Conservation (phyloP, 768 basidiomycete species). For the Kwoniella heveanensis region DNA sequence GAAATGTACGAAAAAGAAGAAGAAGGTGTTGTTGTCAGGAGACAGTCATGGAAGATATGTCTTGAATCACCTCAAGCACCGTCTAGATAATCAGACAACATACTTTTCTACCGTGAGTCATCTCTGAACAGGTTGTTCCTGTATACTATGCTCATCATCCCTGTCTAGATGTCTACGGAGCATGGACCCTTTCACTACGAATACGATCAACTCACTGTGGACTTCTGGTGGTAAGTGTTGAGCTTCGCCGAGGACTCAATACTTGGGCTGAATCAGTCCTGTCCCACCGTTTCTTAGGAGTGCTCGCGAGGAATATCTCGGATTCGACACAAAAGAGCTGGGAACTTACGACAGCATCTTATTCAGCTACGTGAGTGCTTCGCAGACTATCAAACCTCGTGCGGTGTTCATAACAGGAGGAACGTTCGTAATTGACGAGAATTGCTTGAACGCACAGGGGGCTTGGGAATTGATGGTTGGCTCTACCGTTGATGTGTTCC, state of each 20-base stretch:
- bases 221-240: background rate
- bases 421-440: background rate
- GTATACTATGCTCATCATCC: too few relatives aligned
- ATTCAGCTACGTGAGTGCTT: slow-evolving; percentile 2
- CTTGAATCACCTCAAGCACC: slow-evolving; percentile 11
- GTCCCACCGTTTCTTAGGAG: background rate
- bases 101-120: slow-evolving; percentile 9
- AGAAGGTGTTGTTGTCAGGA: slow-evolving; percentile 20
- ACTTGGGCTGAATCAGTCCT: too few relatives aligned
- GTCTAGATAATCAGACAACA: slow-evolving; percentile 15
- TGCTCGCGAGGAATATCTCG: background rate
- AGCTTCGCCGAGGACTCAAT: too few relatives aligned
- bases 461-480: slow-evolving; percentile 2
- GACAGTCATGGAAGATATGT: slow-evolving; percentile 21
- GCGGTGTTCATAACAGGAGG: too few relatives aligned
- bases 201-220: background rate
- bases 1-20: slow-evolving; percentile 2
- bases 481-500: background rate
- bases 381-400: too few relatives aligned
- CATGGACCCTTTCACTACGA: slow-evolving; percentile 2
- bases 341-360: background rate
- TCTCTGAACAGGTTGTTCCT: too few relatives aligned
- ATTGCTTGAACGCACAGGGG: background rate
- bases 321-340: background rate
- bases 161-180: slow-evolving; percentile 5